Base-by-base conservation (phyloP, 2,329 filamentous ascomycete genomes). In the Fusarium aywerte region DNA sequence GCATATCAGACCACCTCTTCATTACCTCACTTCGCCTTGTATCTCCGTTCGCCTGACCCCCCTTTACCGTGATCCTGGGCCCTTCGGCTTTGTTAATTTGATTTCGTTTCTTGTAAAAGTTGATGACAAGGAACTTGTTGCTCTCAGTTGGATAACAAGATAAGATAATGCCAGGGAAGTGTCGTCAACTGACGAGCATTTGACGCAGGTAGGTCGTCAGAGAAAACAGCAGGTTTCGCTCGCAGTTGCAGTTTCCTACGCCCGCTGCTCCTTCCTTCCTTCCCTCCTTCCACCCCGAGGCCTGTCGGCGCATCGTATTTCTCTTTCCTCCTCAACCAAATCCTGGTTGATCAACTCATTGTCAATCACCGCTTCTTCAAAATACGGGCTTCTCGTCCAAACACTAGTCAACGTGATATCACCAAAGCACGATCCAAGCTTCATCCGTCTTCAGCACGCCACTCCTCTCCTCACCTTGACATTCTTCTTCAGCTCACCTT, bases 401-500 rank as follows among this genome's bases (percentile, higher is more conserved):
- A 63, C 63, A 67, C 51, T 32, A 47, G 43, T 31, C 68, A 74
- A 63, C 60, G 71, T 74, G 68, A 65, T 59, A 61, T 59, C 53
- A 32, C 38, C 33, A 27, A 65, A 32, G 44, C 43, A 49, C 13
- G 31, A 38, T 15, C 50, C 36, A 58, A 53, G 54, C 50, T 50
- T 53, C 40, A 49, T 31, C 44, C 52, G 40, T 38, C 57, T 55
- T 62, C 40, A 35, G 42, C 47, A 74, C 71, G 61, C 71, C 72
- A 74, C 65, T 52, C 64, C 32, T 74, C 72, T 74, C 71, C 72
- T 74, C 71, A 74, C 68, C 70, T 73, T 66, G 59, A 29, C 42
- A 50, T 62, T 51, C 62, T 67, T 74, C 64, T 55, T 36, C 65
- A 73, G 70, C 44, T 61, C 58, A 74, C 72, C 71, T 74, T 64